These are phyloP conservation scores for Russula dissimulans DNA, from an alignment of 768 basidiomycete species.

Conservation along the genomic window DNA sequence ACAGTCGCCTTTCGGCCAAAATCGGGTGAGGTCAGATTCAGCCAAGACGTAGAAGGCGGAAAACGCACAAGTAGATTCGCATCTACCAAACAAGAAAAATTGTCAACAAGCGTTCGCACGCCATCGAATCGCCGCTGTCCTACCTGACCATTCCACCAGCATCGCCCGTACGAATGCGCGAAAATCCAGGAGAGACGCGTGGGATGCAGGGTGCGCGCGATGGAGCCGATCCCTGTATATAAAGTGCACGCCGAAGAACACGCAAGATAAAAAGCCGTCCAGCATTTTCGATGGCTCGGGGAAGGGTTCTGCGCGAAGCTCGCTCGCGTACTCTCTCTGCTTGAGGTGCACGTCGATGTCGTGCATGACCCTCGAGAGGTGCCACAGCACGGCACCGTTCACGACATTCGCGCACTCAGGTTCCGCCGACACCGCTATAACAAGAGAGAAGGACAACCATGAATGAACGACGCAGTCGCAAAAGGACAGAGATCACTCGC, in stretches of 20 bases:
- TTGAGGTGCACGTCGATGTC: slow-evolving; percentile 1
- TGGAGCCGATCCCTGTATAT: slow-evolving; percentile 6
- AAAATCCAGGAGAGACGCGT: not conserved
- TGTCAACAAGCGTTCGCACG: not conserved
- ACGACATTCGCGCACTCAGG: not conserved
- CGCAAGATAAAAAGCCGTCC: not conserved
- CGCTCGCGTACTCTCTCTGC: not conserved
- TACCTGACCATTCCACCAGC: slow-evolving; percentile 4
- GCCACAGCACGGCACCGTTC: slow-evolving; percentile 5
- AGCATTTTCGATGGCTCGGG: not conserved
- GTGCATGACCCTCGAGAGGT: slow-evolving; percentile 5
- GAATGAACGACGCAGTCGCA: not conserved
- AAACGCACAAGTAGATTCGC: slow-evolving; percentile 7
- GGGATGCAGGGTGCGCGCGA: not conserved
- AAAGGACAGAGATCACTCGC: not conserved
- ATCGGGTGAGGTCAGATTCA: not conserved
- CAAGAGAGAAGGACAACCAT: not conserved
- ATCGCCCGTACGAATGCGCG: not conserved
- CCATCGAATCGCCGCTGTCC: not conserved
- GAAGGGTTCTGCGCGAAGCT: not conserved
- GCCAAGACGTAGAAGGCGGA: not conserved
- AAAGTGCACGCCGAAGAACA: not conserved
- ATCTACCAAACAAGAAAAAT: not conserved
- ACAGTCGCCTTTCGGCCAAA: slow-evolving; percentile 2
- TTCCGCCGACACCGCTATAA: not conserved